Evolutionary conservation across 176 grass and related monocot genomes (phyloP), one percentile per base, ranked within the genome.

Genomic region (Cenchrus fungigraminus): DNA sequence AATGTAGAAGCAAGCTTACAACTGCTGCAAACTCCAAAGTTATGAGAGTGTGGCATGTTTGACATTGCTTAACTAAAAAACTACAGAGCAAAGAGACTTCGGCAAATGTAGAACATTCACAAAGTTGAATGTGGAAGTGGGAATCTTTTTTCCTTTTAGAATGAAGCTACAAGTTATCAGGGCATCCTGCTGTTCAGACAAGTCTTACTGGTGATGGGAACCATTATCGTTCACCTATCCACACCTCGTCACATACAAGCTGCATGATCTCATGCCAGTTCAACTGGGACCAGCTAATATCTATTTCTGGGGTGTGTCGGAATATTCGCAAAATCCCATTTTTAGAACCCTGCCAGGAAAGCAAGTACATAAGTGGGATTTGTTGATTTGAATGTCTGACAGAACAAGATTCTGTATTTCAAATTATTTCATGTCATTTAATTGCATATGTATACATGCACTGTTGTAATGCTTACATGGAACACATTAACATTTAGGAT

Each of bases 401-500:
- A 60, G 58, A 32, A 32, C 19, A 73, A 50, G 14, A 63, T 51
- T 19, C 0, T 37, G 17, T 63, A 40, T 83, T 42, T 6, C 9
- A 53, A 12, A 1, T 15, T 51, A 3, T 32, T 74, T 64, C 28
- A 52, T 83, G 56, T n/a, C 73, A n/a, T 34, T 12, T 51, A 34
- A 49, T 37, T 63, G 22, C 28, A 50, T 73, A 28, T 50, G 55
- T 51, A 72, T 83, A 40, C 10, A 32, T 49, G 15, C 6, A 40
- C 22, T 50, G 25, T 70, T 79, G 40, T 76, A 32, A 84, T 90
- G 69, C 67, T 80, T 85, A 86, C 54, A 57, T 72, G 82, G 55
- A 80, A 71, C 52, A 83, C 51, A 65, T 74, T 40, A 73, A 55
- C 82, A 78, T 84, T 29, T 86, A 99, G 93, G 97, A 99, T 95